phyloP scores from a whole-genome alignment of 768 basidiomycete species.

The Termitomyces sp. region DNA sequence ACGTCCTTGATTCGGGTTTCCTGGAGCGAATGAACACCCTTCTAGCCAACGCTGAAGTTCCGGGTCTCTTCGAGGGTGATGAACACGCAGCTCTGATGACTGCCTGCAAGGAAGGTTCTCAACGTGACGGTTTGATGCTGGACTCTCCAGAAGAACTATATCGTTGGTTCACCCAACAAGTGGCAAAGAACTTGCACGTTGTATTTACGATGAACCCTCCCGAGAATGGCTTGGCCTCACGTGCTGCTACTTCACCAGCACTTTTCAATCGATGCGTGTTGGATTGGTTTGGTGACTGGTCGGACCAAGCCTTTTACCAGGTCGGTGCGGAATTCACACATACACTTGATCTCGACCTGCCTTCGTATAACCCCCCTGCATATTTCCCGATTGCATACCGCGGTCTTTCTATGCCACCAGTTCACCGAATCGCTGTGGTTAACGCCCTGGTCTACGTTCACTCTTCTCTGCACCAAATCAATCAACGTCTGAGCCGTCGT shows the following conservation, averaged over 20 bases:
- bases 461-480: conserved; percentile 84
- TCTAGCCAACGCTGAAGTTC: conserved; percentile 99
- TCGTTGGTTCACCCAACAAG: conserved; percentile 98
- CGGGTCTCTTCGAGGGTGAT: conserved; percentile 99
- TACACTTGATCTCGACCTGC: conserved; percentile 86
- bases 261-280: conserved; percentile 98
- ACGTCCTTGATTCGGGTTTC: conserved; percentile 98
- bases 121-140: conserved; percentile 95
- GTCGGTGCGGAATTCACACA: conserved; percentile 97
- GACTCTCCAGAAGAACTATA: conserved; percentile 98
- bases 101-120: conserved; percentile 99
- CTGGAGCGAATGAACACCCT: conserved; percentile 99
- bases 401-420: conserved; percentile 77
- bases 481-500: conserved; percentile 81
- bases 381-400: conserved; percentile 91
- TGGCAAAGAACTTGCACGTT: conserved; percentile 96
- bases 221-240: conserved; percentile 90
- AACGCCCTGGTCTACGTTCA: conserved; percentile 95
- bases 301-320: conserved; percentile 97
- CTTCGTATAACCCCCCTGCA: conserved; percentile 73
- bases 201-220: conserved; percentile 99
- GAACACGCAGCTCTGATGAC: conserved; percentile 98
- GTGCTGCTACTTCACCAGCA: conserved; percentile 96
- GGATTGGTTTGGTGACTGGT: conserved; percentile 99
- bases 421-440: conserved; percentile 87